These are phyloP conservation scores for Plantago lanceolata DNA, from an alignment of 305 asterid species.

Conservation along the genomic window DNA sequence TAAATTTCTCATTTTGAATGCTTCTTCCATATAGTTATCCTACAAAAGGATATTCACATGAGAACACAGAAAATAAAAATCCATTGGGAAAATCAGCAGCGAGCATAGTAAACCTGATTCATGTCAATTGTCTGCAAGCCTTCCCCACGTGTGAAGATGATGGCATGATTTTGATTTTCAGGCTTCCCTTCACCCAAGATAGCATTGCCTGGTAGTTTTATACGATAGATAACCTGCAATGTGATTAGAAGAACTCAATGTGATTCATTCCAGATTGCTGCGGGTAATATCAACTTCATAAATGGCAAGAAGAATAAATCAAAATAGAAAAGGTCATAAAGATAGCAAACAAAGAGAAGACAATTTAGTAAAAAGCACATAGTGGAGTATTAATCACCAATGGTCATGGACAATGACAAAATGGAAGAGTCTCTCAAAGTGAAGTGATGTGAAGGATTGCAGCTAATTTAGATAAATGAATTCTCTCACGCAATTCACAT, in stretches of 20 bases:
- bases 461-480: too few relatives aligned
- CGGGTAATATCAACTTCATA: conserved; percentile 8
- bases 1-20: conserved; percentile 94
- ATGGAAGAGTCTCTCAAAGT: too few relatives aligned
- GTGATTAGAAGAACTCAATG: conserved; percentile 17
- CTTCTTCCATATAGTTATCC: conserved; percentile 99
- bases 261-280: conserved; percentile 1
- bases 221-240: conserved; percentile 74
- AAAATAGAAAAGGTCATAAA: conserved; percentile 6
- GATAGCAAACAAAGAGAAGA: background rate
- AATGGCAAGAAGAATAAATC: conserved; percentile 12
- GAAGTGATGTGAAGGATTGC: too few relatives aligned
- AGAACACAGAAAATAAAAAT: conserved; percentile 20
- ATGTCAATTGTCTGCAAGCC: conserved; percentile 96
- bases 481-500: background rate
- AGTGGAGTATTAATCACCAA: too few relatives aligned
- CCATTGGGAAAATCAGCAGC: conserved; percentile 11
- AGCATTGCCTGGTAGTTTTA: conserved; percentile 95
- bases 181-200: conserved; percentile 98
- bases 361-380: too few relatives aligned
- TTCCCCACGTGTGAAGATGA: conserved; percentile 96
- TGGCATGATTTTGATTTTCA: conserved; percentile 98
- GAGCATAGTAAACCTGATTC: conserved; percentile 42
- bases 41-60: conserved; percentile 31
- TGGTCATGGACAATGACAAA: background rate